A percentile compares a stretch with the other conserved stretches of the same genome.
Conservation (phyloP, 2,329 filamentous ascomycete species). For the Xylariaceae sp. region DNA sequence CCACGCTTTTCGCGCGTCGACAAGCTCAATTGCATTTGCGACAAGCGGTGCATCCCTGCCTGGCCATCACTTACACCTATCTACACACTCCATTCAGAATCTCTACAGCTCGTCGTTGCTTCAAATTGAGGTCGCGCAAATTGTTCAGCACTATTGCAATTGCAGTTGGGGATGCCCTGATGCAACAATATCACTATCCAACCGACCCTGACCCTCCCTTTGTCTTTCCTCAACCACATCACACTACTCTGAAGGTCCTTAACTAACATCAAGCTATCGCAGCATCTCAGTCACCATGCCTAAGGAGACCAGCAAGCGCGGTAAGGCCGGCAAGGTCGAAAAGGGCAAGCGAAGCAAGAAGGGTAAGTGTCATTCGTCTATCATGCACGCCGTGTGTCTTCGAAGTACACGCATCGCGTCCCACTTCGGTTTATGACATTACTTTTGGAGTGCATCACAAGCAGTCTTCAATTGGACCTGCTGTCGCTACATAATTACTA, state of each 20-base stretch:
- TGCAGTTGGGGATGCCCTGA: too few species aligned
- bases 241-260: not conserved
- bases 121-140: too few species aligned
- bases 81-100: too few species aligned
- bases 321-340: constrained; percentile 48
- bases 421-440: too few species aligned
- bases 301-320: constrained; percentile 57
- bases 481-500: constrained; percentile 1
- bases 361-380: constrained; percentile 42
- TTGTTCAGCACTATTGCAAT: too few species aligned
- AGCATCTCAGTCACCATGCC: constrained; percentile 49
- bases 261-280: constrained; percentile 27
- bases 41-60: constrained; percentile 25
- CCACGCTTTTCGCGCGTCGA: constrained; percentile 31
- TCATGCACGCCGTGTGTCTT: not conserved
- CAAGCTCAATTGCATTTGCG: constrained; percentile 41
- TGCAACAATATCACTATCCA: too few species aligned
- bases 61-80: not conserved
- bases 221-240: not conserved
- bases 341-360: constrained; percentile 57
- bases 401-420: too few species aligned
- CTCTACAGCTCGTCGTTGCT: too few species aligned
- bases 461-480: not conserved
- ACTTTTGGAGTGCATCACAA: not conserved
- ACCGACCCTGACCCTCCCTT: not conserved